phyloP scores from a whole-genome alignment of 176 grass and related monocot species.

The Typha latifolia region DNA sequence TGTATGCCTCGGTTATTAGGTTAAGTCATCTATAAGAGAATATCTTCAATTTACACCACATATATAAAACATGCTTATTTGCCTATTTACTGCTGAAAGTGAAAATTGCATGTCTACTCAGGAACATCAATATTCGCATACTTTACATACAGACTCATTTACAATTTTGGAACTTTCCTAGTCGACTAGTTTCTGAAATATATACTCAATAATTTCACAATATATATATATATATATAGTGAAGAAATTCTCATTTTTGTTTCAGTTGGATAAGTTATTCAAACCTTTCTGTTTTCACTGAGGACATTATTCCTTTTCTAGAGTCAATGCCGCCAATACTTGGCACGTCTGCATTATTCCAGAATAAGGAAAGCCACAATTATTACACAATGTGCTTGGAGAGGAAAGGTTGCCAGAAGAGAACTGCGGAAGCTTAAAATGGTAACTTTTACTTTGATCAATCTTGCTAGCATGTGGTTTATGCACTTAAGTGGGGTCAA shows the following conservation, averaged over 20 bases:
- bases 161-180: background rate
- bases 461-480: background rate
- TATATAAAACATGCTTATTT: no score
- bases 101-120: no score
- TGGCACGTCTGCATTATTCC: constrained; percentile 67
- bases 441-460: constrained; percentile 38
- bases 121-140: no score
- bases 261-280: background rate
- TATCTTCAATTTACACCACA: no score
- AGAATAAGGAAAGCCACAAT: constrained; percentile 80
- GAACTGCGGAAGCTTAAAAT: constrained; percentile 88
- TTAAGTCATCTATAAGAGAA: no score
- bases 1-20: no score
- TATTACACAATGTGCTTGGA: constrained; percentile 91
- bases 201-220: background rate
- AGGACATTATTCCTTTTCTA: constrained; percentile 35
- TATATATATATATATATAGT: background rate
- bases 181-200: background rate
- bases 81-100: no score
- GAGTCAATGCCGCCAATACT: constrained; percentile 73
- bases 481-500: background rate
- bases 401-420: constrained; percentile 86
- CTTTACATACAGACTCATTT: no score
- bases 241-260: background rate
- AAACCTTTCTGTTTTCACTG: constrained; percentile 18